Evolutionary conservation across 106 monocot genomes (phyloP).

Genomic region (Dendrobium huoshanense): DNA sequence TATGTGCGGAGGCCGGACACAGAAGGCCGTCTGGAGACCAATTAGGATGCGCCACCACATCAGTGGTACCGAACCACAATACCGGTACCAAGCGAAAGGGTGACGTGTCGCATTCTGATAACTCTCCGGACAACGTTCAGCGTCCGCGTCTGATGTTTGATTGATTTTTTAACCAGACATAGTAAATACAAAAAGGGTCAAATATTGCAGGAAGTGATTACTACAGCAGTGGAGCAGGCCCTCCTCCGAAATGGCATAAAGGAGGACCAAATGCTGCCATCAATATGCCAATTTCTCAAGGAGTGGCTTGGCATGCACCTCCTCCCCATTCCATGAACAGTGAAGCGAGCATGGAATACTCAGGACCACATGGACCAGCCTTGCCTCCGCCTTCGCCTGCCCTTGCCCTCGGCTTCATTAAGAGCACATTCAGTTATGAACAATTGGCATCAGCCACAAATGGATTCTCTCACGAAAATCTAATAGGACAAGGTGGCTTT

Average conservation of each 20-base stretch:
- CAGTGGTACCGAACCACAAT: too few relatives aligned
- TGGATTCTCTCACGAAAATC: constrained; percentile 52
- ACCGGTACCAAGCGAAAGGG: too few relatives aligned
- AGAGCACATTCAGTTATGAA: constrained; percentile 76
- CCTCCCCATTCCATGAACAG: constrained; percentile 20
- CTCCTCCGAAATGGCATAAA: constrained; percentile 14
- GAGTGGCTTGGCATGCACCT: constrained; percentile 13
- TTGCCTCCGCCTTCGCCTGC: constrained; percentile 35
- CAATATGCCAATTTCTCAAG: constrained; percentile 29
- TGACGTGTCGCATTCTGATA: too few relatives aligned
- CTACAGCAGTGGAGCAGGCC: constrained; percentile 6
- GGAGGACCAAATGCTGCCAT: constrained; percentile 8
- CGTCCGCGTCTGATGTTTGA: not conserved
- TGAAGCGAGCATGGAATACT: constrained; percentile 37
- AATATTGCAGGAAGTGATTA: constrained; percentile 9
- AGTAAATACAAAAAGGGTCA: not conserved
- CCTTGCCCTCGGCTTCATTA: constrained; percentile 47
- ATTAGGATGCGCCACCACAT: too few relatives aligned
- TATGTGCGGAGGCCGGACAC: too few relatives aligned
- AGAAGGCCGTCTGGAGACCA: too few relatives aligned
- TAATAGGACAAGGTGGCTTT: constrained; percentile 85
- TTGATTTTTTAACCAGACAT: too few relatives aligned
- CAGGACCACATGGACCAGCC: constrained; percentile 42
- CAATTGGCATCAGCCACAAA: constrained; percentile 60
- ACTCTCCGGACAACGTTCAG: too few relatives aligned